Conservation (phyloP, 352 stramenopile species). For the Globisporangium apiculatum region DNA sequence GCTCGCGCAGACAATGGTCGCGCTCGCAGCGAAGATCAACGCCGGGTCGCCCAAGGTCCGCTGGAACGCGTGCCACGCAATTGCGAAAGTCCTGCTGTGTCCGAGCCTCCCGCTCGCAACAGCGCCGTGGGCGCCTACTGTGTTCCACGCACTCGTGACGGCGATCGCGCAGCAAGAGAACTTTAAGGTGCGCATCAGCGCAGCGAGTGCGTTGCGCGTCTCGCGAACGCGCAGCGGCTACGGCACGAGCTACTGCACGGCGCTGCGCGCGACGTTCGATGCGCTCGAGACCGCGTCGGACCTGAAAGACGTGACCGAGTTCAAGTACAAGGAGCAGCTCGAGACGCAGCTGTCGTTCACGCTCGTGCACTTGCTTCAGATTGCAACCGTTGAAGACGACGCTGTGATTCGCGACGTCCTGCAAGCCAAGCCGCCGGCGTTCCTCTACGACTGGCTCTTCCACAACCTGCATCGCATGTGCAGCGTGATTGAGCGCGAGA, state of each 20-base stretch:
- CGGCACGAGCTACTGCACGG: constrained; percentile 61
- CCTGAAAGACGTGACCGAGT: constrained; percentile 84
- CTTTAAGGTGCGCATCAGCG: constrained; percentile 86
- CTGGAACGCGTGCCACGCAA: constrained; percentile 84
- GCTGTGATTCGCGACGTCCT: constrained; percentile 59
- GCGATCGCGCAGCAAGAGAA: constrained; percentile 84
- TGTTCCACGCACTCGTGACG: constrained; percentile 72
- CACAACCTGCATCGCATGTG: constrained; percentile 85
- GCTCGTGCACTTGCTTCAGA: constrained; percentile 73
- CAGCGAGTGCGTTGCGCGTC: constrained; percentile 66
- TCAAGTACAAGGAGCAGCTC: constrained; percentile 87
- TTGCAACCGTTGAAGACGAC: constrained; percentile 69
- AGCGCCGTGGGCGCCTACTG: constrained; percentile 61
- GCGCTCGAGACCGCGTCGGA: constrained; percentile 80
- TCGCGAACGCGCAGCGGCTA: constrained; percentile 61
- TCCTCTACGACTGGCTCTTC: constrained; percentile 86
- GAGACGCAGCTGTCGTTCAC: constrained; percentile 85
- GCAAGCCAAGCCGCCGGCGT: constrained; percentile 52
- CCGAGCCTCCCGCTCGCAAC: constrained; percentile 68
- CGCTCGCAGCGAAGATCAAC: constrained; percentile 70
- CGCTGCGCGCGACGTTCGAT: constrained; percentile 59
- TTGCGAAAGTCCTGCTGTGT: constrained; percentile 82
- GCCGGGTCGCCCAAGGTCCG: constrained; percentile 76
- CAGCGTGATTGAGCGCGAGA: constrained; percentile 51
- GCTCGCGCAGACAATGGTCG: constrained; percentile 57